Evolutionary conservation across 768 basidiomycete species (phyloP).

Genomic region (Coprinopsis marcescibilis): DNA sequence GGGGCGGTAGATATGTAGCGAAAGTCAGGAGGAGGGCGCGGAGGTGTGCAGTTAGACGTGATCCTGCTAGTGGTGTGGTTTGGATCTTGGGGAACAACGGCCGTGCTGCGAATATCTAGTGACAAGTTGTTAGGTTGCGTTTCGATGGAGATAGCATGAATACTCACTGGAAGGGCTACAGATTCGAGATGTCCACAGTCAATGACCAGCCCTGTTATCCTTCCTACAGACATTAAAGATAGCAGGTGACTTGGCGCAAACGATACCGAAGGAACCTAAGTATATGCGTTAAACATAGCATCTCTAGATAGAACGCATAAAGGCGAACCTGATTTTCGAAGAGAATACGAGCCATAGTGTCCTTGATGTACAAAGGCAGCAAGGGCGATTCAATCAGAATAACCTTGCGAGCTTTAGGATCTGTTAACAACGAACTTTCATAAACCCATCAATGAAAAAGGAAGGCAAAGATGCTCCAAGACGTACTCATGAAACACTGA

Average conservation of each 20-base stretch:
- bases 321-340: constrained; percentile 82
- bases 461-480: constrained; percentile 5
- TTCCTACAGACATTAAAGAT: constrained; percentile 77
- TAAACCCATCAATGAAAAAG: constrained; percentile 14
- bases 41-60: constrained; percentile 72
- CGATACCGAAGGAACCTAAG: constrained; percentile 87
- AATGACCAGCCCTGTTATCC: constrained; percentile 89
- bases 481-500: constrained; percentile 83
- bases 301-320: background rate
- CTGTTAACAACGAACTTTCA: constrained; percentile 81
- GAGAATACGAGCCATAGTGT: constrained; percentile 75
- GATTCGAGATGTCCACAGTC: constrained; percentile 94
- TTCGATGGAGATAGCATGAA: background rate
- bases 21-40: constrained; percentile 77
- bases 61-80: constrained; percentile 87
- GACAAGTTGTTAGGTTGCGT: background rate
- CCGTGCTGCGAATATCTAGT: constrained; percentile 85
- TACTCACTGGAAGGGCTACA: constrained; percentile 74
- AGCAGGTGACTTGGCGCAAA: constrained; percentile 88
- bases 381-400: constrained; percentile 89
- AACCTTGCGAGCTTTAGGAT: constrained; percentile 93
- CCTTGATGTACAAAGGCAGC: constrained; percentile 82
- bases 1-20: constrained; percentile 81
- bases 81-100: constrained; percentile 79
- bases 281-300: constrained; percentile 1